Conservation (phyloP, 805 yeast genomes). For the Nakazawaea ambrosiae region DNA sequence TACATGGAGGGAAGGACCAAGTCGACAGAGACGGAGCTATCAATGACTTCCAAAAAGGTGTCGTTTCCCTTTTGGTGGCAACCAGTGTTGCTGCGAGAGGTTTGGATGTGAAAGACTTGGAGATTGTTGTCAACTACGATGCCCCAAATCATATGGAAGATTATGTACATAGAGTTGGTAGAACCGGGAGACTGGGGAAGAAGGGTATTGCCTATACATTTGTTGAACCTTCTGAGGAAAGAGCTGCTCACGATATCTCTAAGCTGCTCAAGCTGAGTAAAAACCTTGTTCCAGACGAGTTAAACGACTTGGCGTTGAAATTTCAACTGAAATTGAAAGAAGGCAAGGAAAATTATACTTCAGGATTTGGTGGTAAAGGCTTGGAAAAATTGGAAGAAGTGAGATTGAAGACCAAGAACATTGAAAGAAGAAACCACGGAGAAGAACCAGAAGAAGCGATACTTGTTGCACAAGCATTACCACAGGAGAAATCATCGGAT, state of each 20-base stretch:
- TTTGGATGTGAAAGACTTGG: constrained; percentile 80
- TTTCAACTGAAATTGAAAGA: constrained; percentile 56
- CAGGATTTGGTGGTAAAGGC: constrained; percentile 94
- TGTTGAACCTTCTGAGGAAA: constrained; percentile 52
- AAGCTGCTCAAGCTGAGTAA: constrained; percentile 59
- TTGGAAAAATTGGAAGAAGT: constrained; percentile 66
- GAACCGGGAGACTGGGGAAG: constrained; percentile 91
- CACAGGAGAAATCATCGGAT: constrained; percentile 20
- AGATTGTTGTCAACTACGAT: constrained; percentile 74
- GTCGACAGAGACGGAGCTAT: constrained; percentile 73
- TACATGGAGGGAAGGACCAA: constrained; percentile 93
- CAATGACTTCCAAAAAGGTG: constrained; percentile 57
- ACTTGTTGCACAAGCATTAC: constrained; percentile 14
- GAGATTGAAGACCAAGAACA: constrained; percentile 41
- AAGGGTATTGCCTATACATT: constrained; percentile 70
- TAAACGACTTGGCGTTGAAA: constrained; percentile 40
- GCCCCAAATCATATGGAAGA: constrained; percentile 89
- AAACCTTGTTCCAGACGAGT: constrained; percentile 43
- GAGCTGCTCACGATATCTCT: constrained; percentile 61
- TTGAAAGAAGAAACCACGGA: constrained; percentile 45
- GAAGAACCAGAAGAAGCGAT: constrained; percentile 25
- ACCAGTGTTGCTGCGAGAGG: constrained; percentile 96
- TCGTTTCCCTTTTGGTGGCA: constrained; percentile 65
- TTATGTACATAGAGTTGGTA: constrained; percentile 91
- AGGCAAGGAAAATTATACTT: constrained; percentile 56